Evolutionary conservation across 176 grass and related monocot species (phyloP), one percentile per base, ranked within the genome.

Genomic region (Thalia dealbata): DNA sequence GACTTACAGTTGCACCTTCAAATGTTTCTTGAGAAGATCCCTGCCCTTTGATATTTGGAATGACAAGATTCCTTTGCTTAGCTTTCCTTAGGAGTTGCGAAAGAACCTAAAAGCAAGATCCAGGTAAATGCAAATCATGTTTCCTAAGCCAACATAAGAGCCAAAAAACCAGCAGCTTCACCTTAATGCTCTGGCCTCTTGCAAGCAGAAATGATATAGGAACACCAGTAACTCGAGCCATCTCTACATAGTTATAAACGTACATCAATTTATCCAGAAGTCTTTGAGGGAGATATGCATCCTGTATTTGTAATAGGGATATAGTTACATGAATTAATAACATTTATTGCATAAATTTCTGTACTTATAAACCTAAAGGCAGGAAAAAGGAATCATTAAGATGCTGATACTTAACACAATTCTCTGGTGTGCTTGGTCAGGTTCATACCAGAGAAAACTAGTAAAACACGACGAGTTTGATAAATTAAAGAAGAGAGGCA

Each of bases 1-100:
- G 74, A 96, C 93, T 88, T 92, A 97, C 93, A 83, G 93, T 97
- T 92, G 89, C 93, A 45, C 93, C 93, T 74, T 97, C 93, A 84
- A 92, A 97, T 51, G 66, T 84, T 78, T 97, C 93, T 86, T 91
- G 90, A 72, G 61, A 84, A 52, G 93, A 92, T 30, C 66, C 82
- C 82, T 97, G 93, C 54, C 89, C 89, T 79, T 90, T 97, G 51
- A 90, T 87, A 85, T 97, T 97, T 82, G 93, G 93, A 84, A 97
- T 88, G 63, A 97, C 89, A 80, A 97, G 93, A 61, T 92, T 88
- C 83, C 64, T 97, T 82, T 97, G 89, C 75, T 92, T 92, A 69
- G 93, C 87, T 78, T 97, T 97, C 75, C 89, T 84, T 56, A 97
- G 87, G 48, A 97, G 70, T 70, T 97, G 93, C n/a, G 93, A 97